Percentiles rank a stretch among this genome's conserved stretches.
phyloP scores from a whole-genome alignment of 371 early-diverging fungal genomes.

The Mortierella sp. region DNA sequence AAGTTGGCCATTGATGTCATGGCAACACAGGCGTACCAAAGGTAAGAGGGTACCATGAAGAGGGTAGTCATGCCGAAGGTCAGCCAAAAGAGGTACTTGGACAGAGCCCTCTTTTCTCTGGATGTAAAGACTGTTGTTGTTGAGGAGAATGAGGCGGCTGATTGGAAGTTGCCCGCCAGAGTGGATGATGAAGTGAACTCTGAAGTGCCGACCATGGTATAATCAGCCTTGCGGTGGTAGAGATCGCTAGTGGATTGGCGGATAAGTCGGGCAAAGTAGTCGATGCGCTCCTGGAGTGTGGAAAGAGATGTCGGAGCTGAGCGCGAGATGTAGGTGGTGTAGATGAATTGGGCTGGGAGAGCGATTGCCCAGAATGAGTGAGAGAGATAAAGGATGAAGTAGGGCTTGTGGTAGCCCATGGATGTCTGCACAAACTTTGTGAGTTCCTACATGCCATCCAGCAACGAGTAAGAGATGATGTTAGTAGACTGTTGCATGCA shows the following conservation, averaged over 20 bases:
- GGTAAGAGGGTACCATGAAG: slow-evolving; percentile 79
- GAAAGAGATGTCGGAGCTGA: slow-evolving; percentile 19
- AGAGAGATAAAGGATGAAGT: slow-evolving; percentile 84
- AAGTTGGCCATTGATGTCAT: slow-evolving; percentile 82
- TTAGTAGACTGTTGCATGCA: neutral
- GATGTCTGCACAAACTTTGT: slow-evolving; percentile 76
- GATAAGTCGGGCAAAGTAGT: slow-evolving; percentile 31
- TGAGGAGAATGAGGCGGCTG: slow-evolving; percentile 25
- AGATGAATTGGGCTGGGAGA: slow-evolving; percentile 73
- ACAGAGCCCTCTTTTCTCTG: slow-evolving; percentile 23
- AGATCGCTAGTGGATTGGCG: slow-evolving; percentile 37
- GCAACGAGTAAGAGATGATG: neutral
- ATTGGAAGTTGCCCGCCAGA: neutral
- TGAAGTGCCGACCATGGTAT: slow-evolving; percentile 18
- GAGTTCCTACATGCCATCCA: slow-evolving; percentile 60
- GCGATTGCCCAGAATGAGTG: slow-evolving; percentile 80
- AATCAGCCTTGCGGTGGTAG: slow-evolving; percentile 28
- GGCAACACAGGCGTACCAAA: slow-evolving; percentile 86
- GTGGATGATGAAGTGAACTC: slow-evolving; percentile 18
- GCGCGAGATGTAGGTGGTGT: slow-evolving; percentile 25
- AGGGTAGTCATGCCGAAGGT: slow-evolving; percentile 64
- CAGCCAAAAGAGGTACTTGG: slow-evolving; percentile 56
- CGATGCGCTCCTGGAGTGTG: slow-evolving; percentile 23
- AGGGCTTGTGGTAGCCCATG: slow-evolving; percentile 77
- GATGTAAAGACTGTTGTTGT: slow-evolving; percentile 26